A percentile compares a stretch with the other conserved stretches of the same genome.
These are phyloP conservation scores for Fusarium aywerte DNA, from an alignment of 2,329 filamentous ascomycete species.

Conservation along the genomic window DNA sequence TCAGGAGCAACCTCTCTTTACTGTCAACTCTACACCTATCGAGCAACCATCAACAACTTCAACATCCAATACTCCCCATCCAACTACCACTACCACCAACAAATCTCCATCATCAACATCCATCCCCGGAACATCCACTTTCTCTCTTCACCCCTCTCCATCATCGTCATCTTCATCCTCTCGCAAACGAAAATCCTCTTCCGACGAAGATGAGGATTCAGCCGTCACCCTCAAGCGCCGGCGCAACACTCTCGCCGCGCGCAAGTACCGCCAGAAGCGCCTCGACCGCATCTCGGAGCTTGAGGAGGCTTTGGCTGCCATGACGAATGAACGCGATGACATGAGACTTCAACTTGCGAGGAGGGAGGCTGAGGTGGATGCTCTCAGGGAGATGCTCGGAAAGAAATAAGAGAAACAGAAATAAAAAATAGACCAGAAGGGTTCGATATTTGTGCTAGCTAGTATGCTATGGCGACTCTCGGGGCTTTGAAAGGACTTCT, in stretches of 20 bases:
- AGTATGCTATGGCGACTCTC: conserved; percentile 1
- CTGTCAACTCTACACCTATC: conserved; percentile 24
- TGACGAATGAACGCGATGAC: conserved; percentile 71
- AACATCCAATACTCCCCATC: conserved; percentile 15
- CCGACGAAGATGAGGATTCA: conserved; percentile 41
- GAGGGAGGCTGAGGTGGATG: conserved; percentile 72
- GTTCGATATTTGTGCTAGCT: background rate
- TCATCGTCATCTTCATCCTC: conserved; percentile 31
- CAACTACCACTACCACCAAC: conserved; percentile 10
- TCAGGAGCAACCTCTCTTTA: conserved; percentile 29
- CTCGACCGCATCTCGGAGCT: conserved; percentile 73
- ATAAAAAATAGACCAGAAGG: background rate
- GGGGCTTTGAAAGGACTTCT: conserved; percentile 31
- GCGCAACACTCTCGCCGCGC: conserved; percentile 76
- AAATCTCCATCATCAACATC: conserved; percentile 35
- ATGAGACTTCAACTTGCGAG: conserved; percentile 70
- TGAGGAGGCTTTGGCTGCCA: conserved; percentile 67
- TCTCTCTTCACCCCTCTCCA: conserved; percentile 38
- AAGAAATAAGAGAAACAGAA: conserved; percentile 40
- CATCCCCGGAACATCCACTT: conserved; percentile 41
- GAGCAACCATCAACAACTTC: conserved; percentile 18
- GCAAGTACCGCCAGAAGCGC: conserved; percentile 76
- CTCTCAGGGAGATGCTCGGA: conserved; percentile 64
- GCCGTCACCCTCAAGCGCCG: conserved; percentile 65
- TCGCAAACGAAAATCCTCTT: conserved; percentile 42